phyloP scores from a whole-genome alignment of 257 asterid species.

The Coffea canephora region DNA sequence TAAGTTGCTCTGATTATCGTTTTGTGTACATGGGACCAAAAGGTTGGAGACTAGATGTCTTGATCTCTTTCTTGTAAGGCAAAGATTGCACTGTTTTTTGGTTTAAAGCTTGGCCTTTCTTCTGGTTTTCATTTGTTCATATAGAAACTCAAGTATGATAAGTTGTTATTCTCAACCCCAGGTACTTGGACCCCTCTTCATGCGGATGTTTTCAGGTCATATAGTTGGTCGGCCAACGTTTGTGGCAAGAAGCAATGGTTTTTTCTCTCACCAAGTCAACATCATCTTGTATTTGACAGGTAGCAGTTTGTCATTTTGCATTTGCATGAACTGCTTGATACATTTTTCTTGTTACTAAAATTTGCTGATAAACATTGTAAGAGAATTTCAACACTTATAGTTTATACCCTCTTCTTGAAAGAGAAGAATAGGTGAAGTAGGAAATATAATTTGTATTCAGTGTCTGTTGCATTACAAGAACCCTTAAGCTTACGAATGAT shows the following conservation, averaged over 20 bases:
- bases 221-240: slow-evolving; percentile 97
- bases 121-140: neutral
- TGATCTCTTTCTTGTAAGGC: slow-evolving; percentile 21
- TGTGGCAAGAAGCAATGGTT: slow-evolving; percentile 94
- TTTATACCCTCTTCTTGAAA: too few species aligned
- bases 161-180: slow-evolving; percentile 21
- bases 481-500: neutral
- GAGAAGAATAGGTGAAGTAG: neutral
- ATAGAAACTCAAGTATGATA: neutral
- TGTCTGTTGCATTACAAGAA: neutral
- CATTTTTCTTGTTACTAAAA: neutral
- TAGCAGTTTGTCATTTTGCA: slow-evolving; percentile 20
- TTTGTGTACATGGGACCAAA: slow-evolving; percentile 95
- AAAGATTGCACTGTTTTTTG: slow-evolving; percentile 13
- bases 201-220: slow-evolving; percentile 98
- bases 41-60: slow-evolving; percentile 54
- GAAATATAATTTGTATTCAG: neutral
- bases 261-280: slow-evolving; percentile 75
- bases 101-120: neutral
- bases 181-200: slow-evolving; percentile 99
- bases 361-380: neutral
- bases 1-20: slow-evolving; percentile 91
- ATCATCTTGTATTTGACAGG: slow-evolving; percentile 80
- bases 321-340: neutral
- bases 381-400: neutral